Conservation (phyloP, 768 basidiomycete species). For the Boletus pseudo-olivaceus region DNA sequence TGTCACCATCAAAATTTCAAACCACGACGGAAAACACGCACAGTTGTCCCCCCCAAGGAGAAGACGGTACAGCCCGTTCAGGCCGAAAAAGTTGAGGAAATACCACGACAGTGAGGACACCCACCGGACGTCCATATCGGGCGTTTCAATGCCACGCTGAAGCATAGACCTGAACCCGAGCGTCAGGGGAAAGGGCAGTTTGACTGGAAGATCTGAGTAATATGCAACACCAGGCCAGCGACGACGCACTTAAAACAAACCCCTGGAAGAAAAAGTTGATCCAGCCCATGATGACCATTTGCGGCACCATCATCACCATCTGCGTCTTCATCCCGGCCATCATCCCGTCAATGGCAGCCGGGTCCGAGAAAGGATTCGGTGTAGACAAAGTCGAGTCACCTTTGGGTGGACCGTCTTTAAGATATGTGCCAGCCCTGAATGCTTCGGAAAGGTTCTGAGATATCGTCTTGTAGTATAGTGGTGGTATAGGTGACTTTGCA, state of each 20-base stretch:
- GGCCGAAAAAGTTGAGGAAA: slow-evolving; percentile 97
- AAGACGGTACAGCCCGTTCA: slow-evolving; percentile 93
- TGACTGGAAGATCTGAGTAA: slow-evolving; percentile 51
- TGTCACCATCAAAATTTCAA: slow-evolving; percentile 14
- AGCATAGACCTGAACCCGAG: slow-evolving; percentile 98
- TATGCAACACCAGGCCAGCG: background rate
- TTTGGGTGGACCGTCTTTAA: slow-evolving; percentile 80
- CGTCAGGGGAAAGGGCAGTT: slow-evolving; percentile 94
- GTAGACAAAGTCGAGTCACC: slow-evolving; percentile 55
- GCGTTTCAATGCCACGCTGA: slow-evolving; percentile 91
- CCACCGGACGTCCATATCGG: slow-evolving; percentile 98
- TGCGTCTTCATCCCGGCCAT: slow-evolving; percentile 99
- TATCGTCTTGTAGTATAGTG: slow-evolving; percentile 66
- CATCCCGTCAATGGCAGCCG: slow-evolving; percentile 94
- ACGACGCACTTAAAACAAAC: slow-evolving; percentile 87
- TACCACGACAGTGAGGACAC: slow-evolving; percentile 99
- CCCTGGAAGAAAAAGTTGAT: slow-evolving; percentile 99
- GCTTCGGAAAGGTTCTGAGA: slow-evolving; percentile 70
- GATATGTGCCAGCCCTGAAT: slow-evolving; percentile 72
- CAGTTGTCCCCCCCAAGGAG: slow-evolving; percentile 89
- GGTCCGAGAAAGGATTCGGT: slow-evolving; percentile 85
- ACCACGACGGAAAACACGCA: slow-evolving; percentile 36
- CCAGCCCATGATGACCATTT: slow-evolving; percentile 99
- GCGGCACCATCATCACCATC: slow-evolving; percentile 98
- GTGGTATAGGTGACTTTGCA: slow-evolving; percentile 76